Evolutionary conservation across 1,284 basidiomycete species (phyloP).

Genomic region (Cutaneotrichosporon sp.): DNA sequence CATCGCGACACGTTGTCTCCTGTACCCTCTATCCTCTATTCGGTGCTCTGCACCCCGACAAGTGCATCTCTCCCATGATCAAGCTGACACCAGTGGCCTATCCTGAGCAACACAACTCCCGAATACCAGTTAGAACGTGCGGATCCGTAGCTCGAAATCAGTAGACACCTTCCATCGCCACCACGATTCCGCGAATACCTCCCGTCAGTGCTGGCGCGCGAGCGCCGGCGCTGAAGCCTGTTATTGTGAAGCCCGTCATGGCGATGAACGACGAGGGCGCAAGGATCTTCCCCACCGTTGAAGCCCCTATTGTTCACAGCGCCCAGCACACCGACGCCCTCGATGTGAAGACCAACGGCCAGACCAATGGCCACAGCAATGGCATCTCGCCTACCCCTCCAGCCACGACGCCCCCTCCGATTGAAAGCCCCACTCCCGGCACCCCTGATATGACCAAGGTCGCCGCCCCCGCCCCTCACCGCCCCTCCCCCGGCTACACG

Average conservation of each 20-base stretch:
- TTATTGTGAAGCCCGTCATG: not conserved
- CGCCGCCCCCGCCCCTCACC: slow-evolving; percentile 5
- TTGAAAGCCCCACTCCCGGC: not conserved
- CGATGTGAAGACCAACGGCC: not conserved
- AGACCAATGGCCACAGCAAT: not conserved
- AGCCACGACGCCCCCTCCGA: not conserved
- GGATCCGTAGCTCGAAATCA: not conserved
- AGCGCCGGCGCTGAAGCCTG: not conserved
- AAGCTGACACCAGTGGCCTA: not conserved
- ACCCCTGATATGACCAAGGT: not conserved
- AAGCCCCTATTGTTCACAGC: not conserved
- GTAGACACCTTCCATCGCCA: not conserved
- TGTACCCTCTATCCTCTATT: not conserved
- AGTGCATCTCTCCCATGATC: not conserved
- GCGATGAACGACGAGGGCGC: no score
- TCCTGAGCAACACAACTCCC: not conserved
- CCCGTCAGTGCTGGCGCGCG: not conserved
- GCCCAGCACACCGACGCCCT: not conserved
- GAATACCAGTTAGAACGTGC: not conserved
- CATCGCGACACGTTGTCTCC: no score
- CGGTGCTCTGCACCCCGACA: slow-evolving; percentile 4
- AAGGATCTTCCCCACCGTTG: no score
- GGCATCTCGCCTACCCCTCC: not conserved
- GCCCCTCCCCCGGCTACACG: not conserved
- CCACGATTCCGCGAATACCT: not conserved